Percentiles rank a stretch among this genome's conserved stretches.
Evolutionary conservation across 305 asterid genomes (phyloP).

Genomic region (Stenogyne calaminthoides): DNA sequence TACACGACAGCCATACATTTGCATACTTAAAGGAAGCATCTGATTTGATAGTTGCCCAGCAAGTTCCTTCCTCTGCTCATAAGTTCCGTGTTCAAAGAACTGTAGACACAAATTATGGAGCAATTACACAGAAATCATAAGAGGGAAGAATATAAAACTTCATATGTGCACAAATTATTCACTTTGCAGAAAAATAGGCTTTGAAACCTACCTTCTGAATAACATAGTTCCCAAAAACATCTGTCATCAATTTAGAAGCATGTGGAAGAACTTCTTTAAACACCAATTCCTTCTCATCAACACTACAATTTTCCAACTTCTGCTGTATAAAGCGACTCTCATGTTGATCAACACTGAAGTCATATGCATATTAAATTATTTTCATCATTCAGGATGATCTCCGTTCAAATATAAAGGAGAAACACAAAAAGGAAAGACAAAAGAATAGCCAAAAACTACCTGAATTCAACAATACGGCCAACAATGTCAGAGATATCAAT

Average conservation of each 20-base stretch:
- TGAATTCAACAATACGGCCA: slow-evolving; percentile 79
- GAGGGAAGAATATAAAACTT: slow-evolving; percentile 13
- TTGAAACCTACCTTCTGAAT: slow-evolving; percentile 72
- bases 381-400: slow-evolving; percentile 2
- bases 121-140: slow-evolving; percentile 17
- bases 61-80: slow-evolving; percentile 69
- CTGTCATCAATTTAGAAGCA: slow-evolving; percentile 76
- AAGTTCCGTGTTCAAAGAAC: slow-evolving; percentile 83
- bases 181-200: slow-evolving; percentile 16
- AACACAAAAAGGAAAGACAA: background rate
- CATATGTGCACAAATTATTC: background rate
- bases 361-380: slow-evolving; percentile 25
- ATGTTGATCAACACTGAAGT: slow-evolving; percentile 79
- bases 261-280: slow-evolving; percentile 78
- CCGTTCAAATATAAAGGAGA: slow-evolving; percentile 8
- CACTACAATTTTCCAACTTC: slow-evolving; percentile 77
- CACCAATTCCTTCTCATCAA: slow-evolving; percentile 73
- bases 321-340: slow-evolving; percentile 93
- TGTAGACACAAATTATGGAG: slow-evolving; percentile 34
- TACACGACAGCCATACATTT: slow-evolving; percentile 94
- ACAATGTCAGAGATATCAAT: slow-evolving; percentile 69
- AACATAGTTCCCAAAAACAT: slow-evolving; percentile 92
- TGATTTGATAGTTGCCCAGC: slow-evolving; percentile 65
- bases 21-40: slow-evolving; percentile 72
- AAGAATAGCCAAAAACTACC: slow-evolving; percentile 42